These are phyloP conservation scores for Violaceomyces palustris DNA, from an alignment of 1,284 basidiomycete species.

Conservation along the genomic window DNA sequence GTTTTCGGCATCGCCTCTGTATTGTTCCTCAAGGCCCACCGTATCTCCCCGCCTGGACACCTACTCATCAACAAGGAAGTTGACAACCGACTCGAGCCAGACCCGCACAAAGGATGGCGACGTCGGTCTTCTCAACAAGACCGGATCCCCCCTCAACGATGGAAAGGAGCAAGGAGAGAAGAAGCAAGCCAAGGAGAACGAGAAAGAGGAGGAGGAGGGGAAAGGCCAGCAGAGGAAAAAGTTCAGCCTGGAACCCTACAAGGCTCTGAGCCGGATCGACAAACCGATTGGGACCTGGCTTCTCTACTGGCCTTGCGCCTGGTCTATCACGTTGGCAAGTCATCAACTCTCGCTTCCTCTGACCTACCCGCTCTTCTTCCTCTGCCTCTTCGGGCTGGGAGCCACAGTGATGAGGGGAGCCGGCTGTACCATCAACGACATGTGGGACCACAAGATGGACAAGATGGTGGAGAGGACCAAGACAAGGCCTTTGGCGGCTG, in stretches of 20 bases:
- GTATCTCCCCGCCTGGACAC: too few relatives aligned
- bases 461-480: slow-evolving; percentile 73
- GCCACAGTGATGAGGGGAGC: slow-evolving; percentile 95
- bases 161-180: too few relatives aligned
- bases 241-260: slow-evolving; percentile 62
- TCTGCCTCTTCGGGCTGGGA: slow-evolving; percentile 79
- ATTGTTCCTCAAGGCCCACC: too few relatives aligned
- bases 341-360: slow-evolving; percentile 31
- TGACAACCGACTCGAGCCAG: too few relatives aligned
- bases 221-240: slow-evolving; percentile 24
- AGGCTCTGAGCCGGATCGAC: slow-evolving; percentile 80
- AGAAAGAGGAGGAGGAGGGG: too few relatives aligned
- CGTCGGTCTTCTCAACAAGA: too few relatives aligned
- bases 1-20: too few relatives aligned
- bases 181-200: slow-evolving; percentile 30
- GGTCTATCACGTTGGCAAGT: slow-evolving; percentile 48
- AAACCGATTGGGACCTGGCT: slow-evolving; percentile 91
- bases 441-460: slow-evolving; percentile 94
- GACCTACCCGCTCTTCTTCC: slow-evolving; percentile 35
- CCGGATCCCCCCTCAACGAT: too few relatives aligned
- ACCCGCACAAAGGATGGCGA: too few relatives aligned
- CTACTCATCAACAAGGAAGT: too few relatives aligned
- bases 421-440: slow-evolving; percentile 97
- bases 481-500: slow-evolving; percentile 69
- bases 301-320: slow-evolving; percentile 79